Percentiles rank a stretch among this genome's conserved stretches.
Conservation (phyloP, 257 asterid species). For the Fraxinus cuspidata region DNA sequence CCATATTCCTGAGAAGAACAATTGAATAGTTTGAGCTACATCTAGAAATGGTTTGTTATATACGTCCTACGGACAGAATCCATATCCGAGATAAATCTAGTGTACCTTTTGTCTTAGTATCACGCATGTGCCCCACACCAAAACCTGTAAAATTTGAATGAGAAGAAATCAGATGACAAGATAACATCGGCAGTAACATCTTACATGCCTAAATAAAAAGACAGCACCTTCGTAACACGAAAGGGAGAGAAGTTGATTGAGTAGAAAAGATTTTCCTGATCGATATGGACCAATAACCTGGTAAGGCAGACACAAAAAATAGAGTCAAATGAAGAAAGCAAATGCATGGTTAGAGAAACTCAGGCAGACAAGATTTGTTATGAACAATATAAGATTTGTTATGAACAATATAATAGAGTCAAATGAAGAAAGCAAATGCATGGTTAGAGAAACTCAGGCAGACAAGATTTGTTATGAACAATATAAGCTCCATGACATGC, state of each 20-base stretch:
- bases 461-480: not conserved
- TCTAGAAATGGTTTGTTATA: not conserved
- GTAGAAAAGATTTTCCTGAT: slow-evolving; percentile 95
- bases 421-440: not conserved
- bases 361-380: slow-evolving; percentile 3
- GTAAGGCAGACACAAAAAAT: slow-evolving; percentile 16
- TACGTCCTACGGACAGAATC: not conserved
- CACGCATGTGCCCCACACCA: slow-evolving; percentile 99
- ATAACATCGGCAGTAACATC: not conserved
- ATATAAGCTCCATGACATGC: slow-evolving; percentile 13
- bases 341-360: not conserved
- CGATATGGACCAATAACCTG: slow-evolving; percentile 99
- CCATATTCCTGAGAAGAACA: slow-evolving; percentile 74
- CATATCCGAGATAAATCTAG: slow-evolving; percentile 15
- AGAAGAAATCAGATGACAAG: slow-evolving; percentile 11
- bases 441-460: slow-evolving; percentile 1
- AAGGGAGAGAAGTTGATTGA: slow-evolving; percentile 93
- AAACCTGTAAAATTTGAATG: slow-evolving; percentile 60
- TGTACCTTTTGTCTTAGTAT: slow-evolving; percentile 94
- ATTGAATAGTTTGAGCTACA: slow-evolving; percentile 8
- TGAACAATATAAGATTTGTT: slow-evolving; percentile 1
- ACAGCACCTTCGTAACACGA: slow-evolving; percentile 90
- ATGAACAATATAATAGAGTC: no score
- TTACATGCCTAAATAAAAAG: slow-evolving; percentile 16
- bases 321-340: not conserved